A percentile compares a stretch with the other conserved stretches of the same genome.
Evolutionary conservation across 176 grass and related monocot species (phyloP).

Genomic region (Cenchrus purpureus): DNA sequence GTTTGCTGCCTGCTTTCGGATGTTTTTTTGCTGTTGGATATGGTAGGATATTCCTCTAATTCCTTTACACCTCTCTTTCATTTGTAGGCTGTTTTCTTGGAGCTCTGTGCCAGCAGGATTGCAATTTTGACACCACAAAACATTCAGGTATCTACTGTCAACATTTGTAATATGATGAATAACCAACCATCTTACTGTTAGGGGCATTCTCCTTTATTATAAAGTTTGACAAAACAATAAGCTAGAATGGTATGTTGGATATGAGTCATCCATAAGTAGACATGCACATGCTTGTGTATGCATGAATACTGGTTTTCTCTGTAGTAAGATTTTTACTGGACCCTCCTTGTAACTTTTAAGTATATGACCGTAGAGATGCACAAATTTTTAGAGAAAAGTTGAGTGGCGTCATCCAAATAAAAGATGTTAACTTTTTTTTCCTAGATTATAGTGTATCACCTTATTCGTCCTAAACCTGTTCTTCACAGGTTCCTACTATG

Average conservation of each 20-base stretch:
- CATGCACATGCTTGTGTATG: neutral
- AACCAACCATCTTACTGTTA: neutral
- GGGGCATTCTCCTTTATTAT: neutral
- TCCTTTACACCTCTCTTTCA: conserved; percentile 3
- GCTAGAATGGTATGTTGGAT: neutral
- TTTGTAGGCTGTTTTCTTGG: conserved; percentile 91
- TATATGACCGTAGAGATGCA: neutral
- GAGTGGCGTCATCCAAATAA: neutral
- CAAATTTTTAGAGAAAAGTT: neutral
- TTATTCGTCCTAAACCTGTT: conserved; percentile 23
- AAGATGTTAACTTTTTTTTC: neutral
- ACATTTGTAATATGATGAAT: conserved; percentile 32
- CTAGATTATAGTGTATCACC: neutral
- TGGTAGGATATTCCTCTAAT: conserved; percentile 17
- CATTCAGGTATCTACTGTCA: conserved; percentile 61
- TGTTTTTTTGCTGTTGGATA: conserved; percentile 24
- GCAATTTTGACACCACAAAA: conserved; percentile 80
- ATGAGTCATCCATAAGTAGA: neutral
- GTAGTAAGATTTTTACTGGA: neutral
- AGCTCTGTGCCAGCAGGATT: conserved; percentile 79
- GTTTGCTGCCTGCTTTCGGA: conserved; percentile 46
- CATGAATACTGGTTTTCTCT: neutral
- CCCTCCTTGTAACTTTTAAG: neutral
- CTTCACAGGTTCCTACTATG: conserved; percentile 77
- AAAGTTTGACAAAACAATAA: neutral